Conservation (phyloP, 2,329 filamentous ascomycete species). For the Berkeleyomyces basicola region DNA sequence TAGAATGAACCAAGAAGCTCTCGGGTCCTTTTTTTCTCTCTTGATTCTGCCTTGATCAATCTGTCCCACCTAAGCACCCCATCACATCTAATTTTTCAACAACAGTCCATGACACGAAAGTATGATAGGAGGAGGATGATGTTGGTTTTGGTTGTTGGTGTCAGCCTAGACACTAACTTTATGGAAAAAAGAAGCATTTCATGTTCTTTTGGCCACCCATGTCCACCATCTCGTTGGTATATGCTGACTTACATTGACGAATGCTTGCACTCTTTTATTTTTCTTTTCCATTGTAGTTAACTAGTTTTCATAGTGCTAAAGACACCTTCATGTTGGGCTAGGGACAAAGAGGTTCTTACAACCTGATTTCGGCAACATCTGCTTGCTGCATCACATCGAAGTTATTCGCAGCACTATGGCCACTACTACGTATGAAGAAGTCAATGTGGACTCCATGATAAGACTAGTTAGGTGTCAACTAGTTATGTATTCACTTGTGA, state of each 20-base stretch:
- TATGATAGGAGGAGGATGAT: neutral
- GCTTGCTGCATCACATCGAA: neutral
- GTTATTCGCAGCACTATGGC: neutral
- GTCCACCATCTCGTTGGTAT: neutral
- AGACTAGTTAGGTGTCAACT: neutral
- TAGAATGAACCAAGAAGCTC: slow-evolving; percentile 12
- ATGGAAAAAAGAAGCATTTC: neutral
- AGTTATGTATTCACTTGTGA: neutral
- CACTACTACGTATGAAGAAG: neutral
- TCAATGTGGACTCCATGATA: neutral
- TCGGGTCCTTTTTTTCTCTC: slow-evolving; percentile 4
- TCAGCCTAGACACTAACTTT: neutral
- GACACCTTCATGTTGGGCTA: neutral
- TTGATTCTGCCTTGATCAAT: neutral
- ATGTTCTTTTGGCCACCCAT: neutral
- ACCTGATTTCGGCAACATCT: neutral
- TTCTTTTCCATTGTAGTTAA: neutral
- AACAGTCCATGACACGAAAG: neutral
- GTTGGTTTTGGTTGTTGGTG: neutral
- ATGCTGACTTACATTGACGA: neutral
- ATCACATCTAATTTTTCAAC: neutral
- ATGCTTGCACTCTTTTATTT: neutral
- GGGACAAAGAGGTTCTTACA: neutral
- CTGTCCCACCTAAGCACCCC: neutral
- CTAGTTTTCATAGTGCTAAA: no score